Evolutionary conservation across 2,329 filamentous ascomycete genomes (phyloP), one percentile per base, ranked within the genome.

Genomic region (Arthrobotrys pseudoclavata): DNA sequence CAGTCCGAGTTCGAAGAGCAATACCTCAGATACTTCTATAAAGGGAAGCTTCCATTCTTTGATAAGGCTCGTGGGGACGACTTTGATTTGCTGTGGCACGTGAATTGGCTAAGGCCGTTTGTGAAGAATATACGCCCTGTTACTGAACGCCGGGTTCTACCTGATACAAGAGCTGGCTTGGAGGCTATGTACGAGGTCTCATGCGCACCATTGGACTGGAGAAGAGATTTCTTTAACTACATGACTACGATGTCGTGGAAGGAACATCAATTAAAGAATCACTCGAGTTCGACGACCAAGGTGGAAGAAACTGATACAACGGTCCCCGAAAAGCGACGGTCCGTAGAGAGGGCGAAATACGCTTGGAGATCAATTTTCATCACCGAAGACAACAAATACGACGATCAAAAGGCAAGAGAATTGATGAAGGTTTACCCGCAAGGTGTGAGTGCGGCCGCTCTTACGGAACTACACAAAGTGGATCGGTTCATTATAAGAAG

Each of bases 181-280:
- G 66, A 76, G 15, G 60, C 26, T 20, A 9, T 62, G 37, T 76
- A 70, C 18, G 72, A 76, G 12, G 29, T 76, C 22, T 20, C 50
- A 7, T 53, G 37, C 4, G 42, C 72, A 20, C 66, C 72, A 29
- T 18, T 76, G 24, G 72, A 76, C 34, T 76, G 72, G 72, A 52
- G 72, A 12, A 57, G 61, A 15, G 72, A 76, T 24, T 76, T 70
- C 22, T 76, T 70, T 20, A 70, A 62, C 40, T 67, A 76, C 31
- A 76, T 76, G 72, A 76, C 72, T 29, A 76, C 72, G 6, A 76
- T 76, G 72, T 70, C 72, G 15, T 76, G 72, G 72, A 76, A 76
- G 52, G 72, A 76, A n/a, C 72, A 76, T n/a, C 72, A 76, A 45
- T 62, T 76, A 48, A 66, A 55, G 50, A 70, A 76, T n/a, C 72